phyloP scores from a whole-genome alignment of 805 yeast species.

The Hanseniaspora nectarophila region DNA sequence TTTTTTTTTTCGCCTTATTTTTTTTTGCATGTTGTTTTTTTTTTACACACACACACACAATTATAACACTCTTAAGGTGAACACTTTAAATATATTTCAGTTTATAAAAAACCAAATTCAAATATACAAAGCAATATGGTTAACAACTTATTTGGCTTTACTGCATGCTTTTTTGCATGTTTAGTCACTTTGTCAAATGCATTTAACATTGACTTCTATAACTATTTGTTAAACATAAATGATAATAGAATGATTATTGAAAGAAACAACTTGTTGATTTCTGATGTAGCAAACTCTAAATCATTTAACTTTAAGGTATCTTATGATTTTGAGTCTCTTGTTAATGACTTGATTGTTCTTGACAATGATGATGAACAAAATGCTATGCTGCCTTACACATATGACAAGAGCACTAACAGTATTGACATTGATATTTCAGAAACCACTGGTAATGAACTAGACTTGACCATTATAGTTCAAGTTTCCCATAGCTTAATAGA shows the following conservation, averaged over 20 bases:
- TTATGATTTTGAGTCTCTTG: background rate
- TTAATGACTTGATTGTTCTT: constrained; percentile 6
- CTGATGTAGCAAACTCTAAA: background rate
- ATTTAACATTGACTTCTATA: constrained; percentile 10
- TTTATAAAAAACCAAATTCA: background rate
- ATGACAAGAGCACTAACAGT: constrained; percentile 9
- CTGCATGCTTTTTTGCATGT: background rate
- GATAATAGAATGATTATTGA: constrained; percentile 13
- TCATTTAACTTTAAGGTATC: constrained; percentile 3
- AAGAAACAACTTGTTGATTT: constrained; percentile 7
- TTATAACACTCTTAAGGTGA: background rate
- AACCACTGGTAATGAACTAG: background rate
- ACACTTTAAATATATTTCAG: too few relatives aligned
- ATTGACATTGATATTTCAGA: constrained; percentile 2
- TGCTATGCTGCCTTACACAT: background rate
- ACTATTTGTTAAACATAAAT: constrained; percentile 3
- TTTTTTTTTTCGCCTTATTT: too few relatives aligned
- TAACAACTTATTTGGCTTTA: background rate
- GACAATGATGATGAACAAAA: background rate
- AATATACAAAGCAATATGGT: background rate
- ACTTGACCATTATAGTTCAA: constrained; percentile 5
- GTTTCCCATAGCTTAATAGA: background rate
- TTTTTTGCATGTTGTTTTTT: background rate
- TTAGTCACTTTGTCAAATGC: background rate
- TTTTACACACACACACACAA: background rate